These are phyloP conservation scores for Encephalitozoon intestinalis DNA, from an alignment of 371 early-diverging fungal species.

Conservation along the genomic window DNA sequence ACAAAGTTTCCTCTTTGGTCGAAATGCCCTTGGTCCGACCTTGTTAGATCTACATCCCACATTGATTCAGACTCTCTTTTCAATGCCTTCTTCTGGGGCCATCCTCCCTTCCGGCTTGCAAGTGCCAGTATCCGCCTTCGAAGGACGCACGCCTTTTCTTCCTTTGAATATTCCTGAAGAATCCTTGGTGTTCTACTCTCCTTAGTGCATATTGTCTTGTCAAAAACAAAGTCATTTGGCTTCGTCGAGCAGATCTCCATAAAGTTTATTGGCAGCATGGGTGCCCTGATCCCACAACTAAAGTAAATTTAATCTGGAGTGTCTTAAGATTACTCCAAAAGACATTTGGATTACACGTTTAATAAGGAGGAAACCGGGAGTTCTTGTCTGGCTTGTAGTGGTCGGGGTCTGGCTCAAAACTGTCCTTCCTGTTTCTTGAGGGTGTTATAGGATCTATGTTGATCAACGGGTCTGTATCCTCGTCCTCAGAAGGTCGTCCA, in stretches of 20 bases:
- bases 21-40: constrained; percentile 13
- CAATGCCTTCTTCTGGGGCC: neutral
- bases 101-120: neutral
- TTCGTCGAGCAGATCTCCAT: neutral
- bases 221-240: constrained; percentile 11
- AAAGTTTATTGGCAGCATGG: constrained; percentile 2
- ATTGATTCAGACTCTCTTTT: neutral
- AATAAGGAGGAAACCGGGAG: neutral
- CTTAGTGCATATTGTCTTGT: neutral
- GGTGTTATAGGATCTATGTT: constrained; percentile 1
- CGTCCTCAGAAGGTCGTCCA: neutral
- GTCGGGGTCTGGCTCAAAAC: constrained; percentile 30
- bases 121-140: constrained; percentile 18
- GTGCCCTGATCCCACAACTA: neutral
- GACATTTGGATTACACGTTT: neutral
- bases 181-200: neutral
- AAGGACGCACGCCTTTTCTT: constrained; percentile 19
- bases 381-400: constrained; percentile 12
- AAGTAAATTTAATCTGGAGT: neutral
- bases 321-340: neutral
- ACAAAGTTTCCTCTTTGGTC: constrained; percentile 12
- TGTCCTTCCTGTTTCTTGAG: constrained; percentile 23
- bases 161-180: constrained; percentile 2
- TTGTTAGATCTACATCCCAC: constrained; percentile 20
- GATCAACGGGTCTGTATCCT: constrained; percentile 8